A percentile compares a stretch with the other conserved stretches of the same genome.
These are phyloP conservation scores for Leishmania braziliensis DNA, from an alignment of 208 protist genomes.

Conservation along the genomic window DNA sequence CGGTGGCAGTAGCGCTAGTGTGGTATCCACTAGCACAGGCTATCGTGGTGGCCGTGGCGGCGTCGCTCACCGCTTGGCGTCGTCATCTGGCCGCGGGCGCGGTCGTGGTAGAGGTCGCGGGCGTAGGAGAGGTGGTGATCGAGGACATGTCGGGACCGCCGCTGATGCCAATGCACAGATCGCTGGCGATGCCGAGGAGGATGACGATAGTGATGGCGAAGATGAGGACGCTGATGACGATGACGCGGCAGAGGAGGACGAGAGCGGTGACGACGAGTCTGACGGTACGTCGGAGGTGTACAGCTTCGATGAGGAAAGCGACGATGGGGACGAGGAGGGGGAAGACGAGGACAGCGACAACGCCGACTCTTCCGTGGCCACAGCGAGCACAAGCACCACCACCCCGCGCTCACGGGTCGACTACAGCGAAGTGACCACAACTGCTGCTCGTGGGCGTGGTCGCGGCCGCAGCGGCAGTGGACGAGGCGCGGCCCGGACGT, in stretches of 20 bases:
- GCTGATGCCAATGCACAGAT: background rate
- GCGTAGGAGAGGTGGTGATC: background rate
- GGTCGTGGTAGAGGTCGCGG: conserved; percentile 17
- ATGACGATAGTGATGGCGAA: conserved; percentile 8
- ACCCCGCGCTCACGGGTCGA: conserved; percentile 1
- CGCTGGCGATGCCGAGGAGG: conserved; percentile 2
- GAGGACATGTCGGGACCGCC: conserved; percentile 2
- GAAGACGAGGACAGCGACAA: background rate
- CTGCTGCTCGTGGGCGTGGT: conserved; percentile 26
- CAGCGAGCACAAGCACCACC: conserved; percentile 4
- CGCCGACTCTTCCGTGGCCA: conserved; percentile 4
- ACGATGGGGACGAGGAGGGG: background rate
- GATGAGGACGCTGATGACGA: background rate
- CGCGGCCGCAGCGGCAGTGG: conserved; percentile 27
- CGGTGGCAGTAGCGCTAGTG: background rate
- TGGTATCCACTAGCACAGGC: background rate
- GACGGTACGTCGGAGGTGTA: conserved; percentile 8
- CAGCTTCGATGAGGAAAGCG: background rate
- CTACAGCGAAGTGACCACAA: background rate
- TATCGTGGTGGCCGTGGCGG: conserved; percentile 4
- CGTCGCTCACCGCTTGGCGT: background rate
- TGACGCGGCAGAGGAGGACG: conserved; percentile 5
- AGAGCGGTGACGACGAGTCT: background rate
- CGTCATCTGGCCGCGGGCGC: background rate
- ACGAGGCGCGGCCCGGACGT: conserved; percentile 1